Percentiles rank a stretch among this genome's conserved stretches.
Conservation (phyloP, 139 green algal species). For the Pleodorina starrii region DNA sequence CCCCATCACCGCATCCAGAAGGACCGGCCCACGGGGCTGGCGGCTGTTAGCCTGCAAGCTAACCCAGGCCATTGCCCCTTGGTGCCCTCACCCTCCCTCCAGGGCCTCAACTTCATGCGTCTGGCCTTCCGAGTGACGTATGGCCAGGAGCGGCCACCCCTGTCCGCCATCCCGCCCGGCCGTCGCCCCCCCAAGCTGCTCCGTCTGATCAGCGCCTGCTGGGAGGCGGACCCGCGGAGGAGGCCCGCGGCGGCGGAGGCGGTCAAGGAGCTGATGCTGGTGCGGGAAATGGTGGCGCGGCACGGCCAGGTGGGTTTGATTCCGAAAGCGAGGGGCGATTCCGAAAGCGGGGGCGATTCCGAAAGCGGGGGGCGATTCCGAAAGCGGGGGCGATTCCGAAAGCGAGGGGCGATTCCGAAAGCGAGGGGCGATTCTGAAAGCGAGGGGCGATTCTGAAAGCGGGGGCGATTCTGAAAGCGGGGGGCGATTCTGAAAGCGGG, state of each 20-base stretch:
- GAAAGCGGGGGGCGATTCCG: not conserved
- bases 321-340: not conserved
- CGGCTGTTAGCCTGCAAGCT: too few species aligned
- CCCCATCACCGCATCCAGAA: too few species aligned
- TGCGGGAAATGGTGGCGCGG: not conserved
- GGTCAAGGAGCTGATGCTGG: conserved; percentile 14
- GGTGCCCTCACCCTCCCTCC: too few species aligned
- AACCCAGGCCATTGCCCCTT: too few species aligned
- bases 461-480: not conserved
- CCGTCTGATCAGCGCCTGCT: not conserved
- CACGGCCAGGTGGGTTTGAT: not conserved
- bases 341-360: not conserved
- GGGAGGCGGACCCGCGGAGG: not conserved
- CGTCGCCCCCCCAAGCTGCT: conserved; percentile 2
- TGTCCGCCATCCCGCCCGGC: not conserved
- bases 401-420: not conserved
- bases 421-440: not conserved
- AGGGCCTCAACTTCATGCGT: not conserved
- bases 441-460: not conserved
- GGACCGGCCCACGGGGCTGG: too few species aligned
- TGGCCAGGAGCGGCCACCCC: not conserved
- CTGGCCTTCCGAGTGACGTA: not conserved
- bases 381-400: not conserved
- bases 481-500: not conserved
- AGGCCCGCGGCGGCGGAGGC: conserved; percentile 10